Evolutionary conservation across 345 rosid species (phyloP), one percentile per base, ranked within the genome.

Genomic region (Boechera stricta): DNA sequence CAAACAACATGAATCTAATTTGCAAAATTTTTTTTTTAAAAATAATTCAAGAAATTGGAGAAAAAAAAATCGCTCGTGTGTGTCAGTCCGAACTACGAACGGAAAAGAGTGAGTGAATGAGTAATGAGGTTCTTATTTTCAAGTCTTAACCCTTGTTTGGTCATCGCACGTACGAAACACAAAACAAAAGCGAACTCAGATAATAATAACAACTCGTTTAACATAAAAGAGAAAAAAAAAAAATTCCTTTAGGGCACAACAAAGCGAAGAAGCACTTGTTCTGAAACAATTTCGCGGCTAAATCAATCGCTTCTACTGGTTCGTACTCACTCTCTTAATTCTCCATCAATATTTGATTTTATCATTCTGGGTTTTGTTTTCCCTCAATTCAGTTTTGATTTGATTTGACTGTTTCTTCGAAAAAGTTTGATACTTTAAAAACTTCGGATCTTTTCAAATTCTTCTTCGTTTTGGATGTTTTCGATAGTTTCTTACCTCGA

Each of bases 271-370:
- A 45, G 18, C 42, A 63, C 71, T 49, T 69, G 57, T 61, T 47
- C 65, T 31, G 61, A n/a, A 29, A 3, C 41, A 41, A 67, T 26
- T 67, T 75, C 67, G 67, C 51, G 61, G 73, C 67, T 57, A n/a
- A 74, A 41, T 69, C 80, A 69, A 69, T 77, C 75, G 65, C 33
- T 53, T 69, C 66, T 44, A 72, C 81, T 65, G 81, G 77, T 78
- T 45, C 69, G 73, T 78, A 72, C 55, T 57, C 71, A 51, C 21
- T 41, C 73, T 10, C 16, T 32, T 41, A 7, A 67, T 48, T 76
- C 71, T 67, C 32, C n/a, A 7, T 63, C 44, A 16, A 33, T 70
- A 57, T 36, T 15, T 42, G 42, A 64, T 36, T 45, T 31, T 13
- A 33, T 56, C 67, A 4, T 18, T 48, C 35, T 28, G 13, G 35